Base-by-base conservation (phyloP, 805 yeast genomes). In the Pichia membranifaciens region DNA sequence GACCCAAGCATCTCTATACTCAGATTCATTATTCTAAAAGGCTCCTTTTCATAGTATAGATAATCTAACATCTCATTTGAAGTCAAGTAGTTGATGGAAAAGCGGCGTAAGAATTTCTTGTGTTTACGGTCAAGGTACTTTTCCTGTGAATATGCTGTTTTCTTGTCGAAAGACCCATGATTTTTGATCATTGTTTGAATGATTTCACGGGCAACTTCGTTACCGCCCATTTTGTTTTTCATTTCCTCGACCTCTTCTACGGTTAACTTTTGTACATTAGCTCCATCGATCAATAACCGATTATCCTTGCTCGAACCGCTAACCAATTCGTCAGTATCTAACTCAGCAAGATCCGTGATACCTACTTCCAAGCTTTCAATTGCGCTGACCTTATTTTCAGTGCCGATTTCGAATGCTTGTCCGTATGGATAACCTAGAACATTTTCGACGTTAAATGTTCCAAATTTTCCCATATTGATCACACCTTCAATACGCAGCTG, bases 121-220 rank as follows among this genome's bases (percentile, higher is more conserved):
- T 88, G 95, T 67, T 93, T 93, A 58, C 99, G 79, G 53, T 84
- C 82, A 57, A 91, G 67, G 64, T 93, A 93, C 68, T 93, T 93
- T 56, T 86, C 96, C 64, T 93, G 96, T 2, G 96, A 87, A 59
- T 76, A 87, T 25, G 81, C 70, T 5, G 98, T 93, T 65, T 93
- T 93, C 62, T 87, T 83, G 56, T 87, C 87, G 61, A 93, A 93
- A 9, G 87, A 85, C 33, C 74, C 84, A 66, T 93, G 98, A 12
- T 90, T 80, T 51, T 81, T 82, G 51, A 89, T 83, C 67, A 93
- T 86, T 54, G 78, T 79, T 52, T 84, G 84, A 48, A 91, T 89
- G 55, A 93, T 84, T 40, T 80, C 81, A 56, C 82, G 84, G 21
- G 95, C 95, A 22, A 76, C 71, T 35, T 72, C 75, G 22, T 76